Conservation (phyloP, 306 rosid species). For the Hippophae rhamnoides region DNA sequence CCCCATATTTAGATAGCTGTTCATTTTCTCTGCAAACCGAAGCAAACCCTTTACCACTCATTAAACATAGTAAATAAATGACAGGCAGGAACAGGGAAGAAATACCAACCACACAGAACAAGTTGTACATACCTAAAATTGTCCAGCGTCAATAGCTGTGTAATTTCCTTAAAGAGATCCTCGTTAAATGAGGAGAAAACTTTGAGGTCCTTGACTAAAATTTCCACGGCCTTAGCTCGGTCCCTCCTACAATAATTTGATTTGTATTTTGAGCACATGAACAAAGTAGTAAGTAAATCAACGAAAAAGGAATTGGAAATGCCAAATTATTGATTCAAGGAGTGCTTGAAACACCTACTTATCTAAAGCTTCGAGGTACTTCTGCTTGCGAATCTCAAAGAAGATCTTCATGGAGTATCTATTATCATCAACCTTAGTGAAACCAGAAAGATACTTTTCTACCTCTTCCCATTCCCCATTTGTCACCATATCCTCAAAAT, state of each 20-base stretch:
- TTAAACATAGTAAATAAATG: neutral
- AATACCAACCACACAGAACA: constrained; percentile 9
- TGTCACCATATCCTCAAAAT: constrained; percentile 95
- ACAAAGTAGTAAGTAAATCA: neutral
- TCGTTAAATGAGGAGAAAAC: constrained; percentile 94
- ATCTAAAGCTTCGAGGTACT: constrained; percentile 93
- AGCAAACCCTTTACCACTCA: neutral
- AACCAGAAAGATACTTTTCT: constrained; percentile 93
- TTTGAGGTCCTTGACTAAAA: constrained; percentile 95
- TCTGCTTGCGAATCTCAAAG: constrained; percentile 97
- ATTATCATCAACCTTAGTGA: constrained; percentile 97
- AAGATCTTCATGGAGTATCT: constrained; percentile 98
- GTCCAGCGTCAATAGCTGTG: constrained; percentile 87
- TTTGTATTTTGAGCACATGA: constrained; percentile 6
- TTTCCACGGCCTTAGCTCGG: constrained; percentile 90
- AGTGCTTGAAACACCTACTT: constrained; percentile 40
- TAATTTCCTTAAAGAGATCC: constrained; percentile 95
- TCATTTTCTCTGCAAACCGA: constrained; percentile 79
- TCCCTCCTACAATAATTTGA: constrained; percentile 55
- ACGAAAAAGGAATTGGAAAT: constrained; percentile 11
- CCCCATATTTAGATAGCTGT: constrained; percentile 97
- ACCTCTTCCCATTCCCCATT: constrained; percentile 99
- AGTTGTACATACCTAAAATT: constrained; percentile 69
- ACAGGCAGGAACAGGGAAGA: neutral
- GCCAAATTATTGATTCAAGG: neutral